phyloP scores from a whole-genome alignment of 2,329 filamentous ascomycete species.

The Phialophora verrucosa region DNA sequence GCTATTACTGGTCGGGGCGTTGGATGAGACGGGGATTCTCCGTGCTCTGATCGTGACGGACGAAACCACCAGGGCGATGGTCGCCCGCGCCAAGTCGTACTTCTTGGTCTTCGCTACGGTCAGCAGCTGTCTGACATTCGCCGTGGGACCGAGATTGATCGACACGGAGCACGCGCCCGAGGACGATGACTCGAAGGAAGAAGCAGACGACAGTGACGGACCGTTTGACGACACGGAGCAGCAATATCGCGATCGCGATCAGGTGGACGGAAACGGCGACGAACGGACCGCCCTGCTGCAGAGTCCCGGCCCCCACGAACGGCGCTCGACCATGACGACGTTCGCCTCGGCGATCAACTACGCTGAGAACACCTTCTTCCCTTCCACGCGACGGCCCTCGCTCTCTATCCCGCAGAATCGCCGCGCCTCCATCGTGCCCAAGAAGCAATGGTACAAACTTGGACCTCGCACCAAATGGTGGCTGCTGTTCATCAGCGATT shows the following conservation, averaged over 20 bases:
- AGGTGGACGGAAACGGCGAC: conserved; percentile 34
- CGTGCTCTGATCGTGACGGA: conserved; percentile 53
- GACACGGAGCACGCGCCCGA: conserved; percentile 51
- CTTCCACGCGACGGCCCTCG: conserved; percentile 38
- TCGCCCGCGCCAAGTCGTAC: conserved; percentile 68
- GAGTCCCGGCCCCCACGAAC: conserved; percentile 6
- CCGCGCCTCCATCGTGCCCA: conserved; percentile 28
- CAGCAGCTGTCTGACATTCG: conserved; percentile 68
- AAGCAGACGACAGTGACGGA: conserved; percentile 44
- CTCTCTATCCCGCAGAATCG: conserved; percentile 21
- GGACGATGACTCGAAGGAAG: conserved; percentile 41
- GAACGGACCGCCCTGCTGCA: conserved; percentile 28
- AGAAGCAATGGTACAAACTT: conserved; percentile 44
- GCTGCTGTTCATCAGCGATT: conserved; percentile 52
- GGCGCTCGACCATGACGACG: conserved; percentile 13
- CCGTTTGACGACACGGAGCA: conserved; percentile 11
- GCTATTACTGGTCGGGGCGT: conserved; percentile 58
- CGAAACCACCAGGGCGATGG: conserved; percentile 53
- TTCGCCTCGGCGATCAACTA: conserved; percentile 38
- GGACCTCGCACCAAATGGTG: conserved; percentile 48
- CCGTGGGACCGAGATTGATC: conserved; percentile 65
- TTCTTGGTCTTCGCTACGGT: conserved; percentile 70
- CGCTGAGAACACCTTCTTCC: conserved; percentile 61
- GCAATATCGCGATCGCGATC: conserved; percentile 22
- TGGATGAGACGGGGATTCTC: conserved; percentile 64